These are phyloP conservation scores for Citrus inodora DNA, from an alignment of 345 rosid species.

Conservation along the genomic window DNA sequence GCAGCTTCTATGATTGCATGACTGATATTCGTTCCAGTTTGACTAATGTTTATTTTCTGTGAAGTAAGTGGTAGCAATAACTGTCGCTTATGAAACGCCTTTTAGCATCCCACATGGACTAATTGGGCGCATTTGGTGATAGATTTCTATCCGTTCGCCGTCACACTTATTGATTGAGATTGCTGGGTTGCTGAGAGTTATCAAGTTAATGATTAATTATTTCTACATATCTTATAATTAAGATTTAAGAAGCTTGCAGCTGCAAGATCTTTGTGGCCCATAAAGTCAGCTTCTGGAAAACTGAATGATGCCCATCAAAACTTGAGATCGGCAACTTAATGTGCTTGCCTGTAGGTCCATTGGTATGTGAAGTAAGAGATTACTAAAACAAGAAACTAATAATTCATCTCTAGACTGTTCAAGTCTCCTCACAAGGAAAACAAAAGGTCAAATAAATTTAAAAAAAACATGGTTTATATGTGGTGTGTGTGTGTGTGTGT, in stretches of 20 bases:
- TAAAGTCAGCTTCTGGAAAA: background rate
- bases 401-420: background rate
- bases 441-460: background rate
- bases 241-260: background rate
- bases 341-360: background rate
- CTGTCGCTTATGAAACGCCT: background rate
- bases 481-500: too few species aligned
- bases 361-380: background rate
- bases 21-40: background rate
- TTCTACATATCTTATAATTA: too few species aligned
- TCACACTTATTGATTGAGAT: background rate
- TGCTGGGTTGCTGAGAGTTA: background rate
- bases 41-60: background rate
- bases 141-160: too few species aligned
- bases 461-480: background rate
- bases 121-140: too few species aligned
- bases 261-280: background rate
- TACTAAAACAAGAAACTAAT: background rate
- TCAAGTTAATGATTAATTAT: background rate
- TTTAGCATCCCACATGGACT: background rate
- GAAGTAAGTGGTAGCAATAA: background rate
- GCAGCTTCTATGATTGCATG: background rate
- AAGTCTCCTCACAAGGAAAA: background rate
- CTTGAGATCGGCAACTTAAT: background rate
- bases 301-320: background rate